Evolutionary conservation across 148 eudicot genomes (phyloP), one percentile per base, ranked within the genome.

Genomic region (Cornus controversa): DNA sequence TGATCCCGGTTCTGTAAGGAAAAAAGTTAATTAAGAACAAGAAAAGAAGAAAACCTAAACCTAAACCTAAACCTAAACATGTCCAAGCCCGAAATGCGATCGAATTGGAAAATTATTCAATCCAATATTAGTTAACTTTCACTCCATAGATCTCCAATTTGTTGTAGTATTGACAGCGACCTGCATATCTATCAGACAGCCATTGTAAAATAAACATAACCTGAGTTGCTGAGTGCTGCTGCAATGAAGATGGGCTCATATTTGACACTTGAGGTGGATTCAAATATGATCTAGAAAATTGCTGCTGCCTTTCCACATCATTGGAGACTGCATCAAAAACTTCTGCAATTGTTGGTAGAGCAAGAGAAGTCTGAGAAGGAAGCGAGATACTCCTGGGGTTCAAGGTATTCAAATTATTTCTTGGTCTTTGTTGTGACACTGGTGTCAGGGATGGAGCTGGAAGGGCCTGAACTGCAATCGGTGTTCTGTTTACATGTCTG

Each of bases 381-480:
- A 57, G 73, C 67, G 91, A 69, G 16, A 85, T 36, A 36, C 80
- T 80, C 74, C 60, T 81, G 53, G 71, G 54, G 22, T 73, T 68
- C 66, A 80, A 73, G 40, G 27, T 34, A 47, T 74, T 81, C 80
- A 71, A 37, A 71, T 58, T 74, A 42, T 82, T 83, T 73, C 84
- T 74, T 71, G 81, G 58, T 77, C 84, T 79, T 28, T 80, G 87
- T 69, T 74, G 82, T 28, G 75, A 67, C 37, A 69, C 78, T 25
- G 86, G 45, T 65, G 80, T 58, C 18, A 89, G 82, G 37, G 75
- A 24, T 71, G 62, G 92, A 28, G 81, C 92, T 36, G 93, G 91
- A 76, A 87, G 92, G 66, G 91, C 89, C 79, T 90, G 96, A 80
- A 85, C 81, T 45, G 91, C 90, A 54, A 80, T 66, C 6, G 92